Base-by-base conservation (phyloP, 2,329 filamentous ascomycete species). In the Beauveria medogensis region DNA sequence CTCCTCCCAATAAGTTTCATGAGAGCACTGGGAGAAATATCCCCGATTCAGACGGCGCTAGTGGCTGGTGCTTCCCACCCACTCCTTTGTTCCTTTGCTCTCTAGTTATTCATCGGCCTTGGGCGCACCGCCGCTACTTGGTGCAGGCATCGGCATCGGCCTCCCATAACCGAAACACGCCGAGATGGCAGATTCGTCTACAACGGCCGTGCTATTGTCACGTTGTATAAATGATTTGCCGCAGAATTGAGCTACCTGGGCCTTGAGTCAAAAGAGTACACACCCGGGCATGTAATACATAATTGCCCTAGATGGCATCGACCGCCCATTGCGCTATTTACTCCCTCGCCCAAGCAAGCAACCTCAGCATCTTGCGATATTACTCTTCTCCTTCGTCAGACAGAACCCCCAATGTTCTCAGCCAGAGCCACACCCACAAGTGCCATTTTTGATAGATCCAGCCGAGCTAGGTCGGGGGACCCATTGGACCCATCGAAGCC, bases 111-210 rank as follows among this genome's bases (percentile, higher is more conserved):
- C 47, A 26, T 52, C 56, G 47, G 56, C 9, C 37, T 18, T 52
- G 34, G 46, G 34, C 47, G 18, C 28, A 43, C 37, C 47, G 34
- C 55, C 43, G 26, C 18, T 28, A 7, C 26, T 44, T 47, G 26
- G 24, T 20, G 30, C 48, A 52, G 40, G 46, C 37, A 43, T 59
- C 48, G 50, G 50, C 57, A 59, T 53, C 44, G 50, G 22, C 28
- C 50, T 53, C 16, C 9, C 57, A 47, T 59, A 54, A 54, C 57
- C 57, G 57, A 59, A 47, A 54, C 57, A 40, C 50, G 41, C 57
- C 57, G 57, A 59, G 50, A 30, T 53, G 48, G 10, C 28, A 59
- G 40, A 47, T 53, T 50, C 50, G 47, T 59, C 56, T 59, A 52
- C 40, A 48, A 40, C n/a, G 26, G 18, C n/a, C 44, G 10, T 50